Evolutionary conservation across 1,284 basidiomycete species (phyloP).

Genomic region (Athelia psychrophila): DNA sequence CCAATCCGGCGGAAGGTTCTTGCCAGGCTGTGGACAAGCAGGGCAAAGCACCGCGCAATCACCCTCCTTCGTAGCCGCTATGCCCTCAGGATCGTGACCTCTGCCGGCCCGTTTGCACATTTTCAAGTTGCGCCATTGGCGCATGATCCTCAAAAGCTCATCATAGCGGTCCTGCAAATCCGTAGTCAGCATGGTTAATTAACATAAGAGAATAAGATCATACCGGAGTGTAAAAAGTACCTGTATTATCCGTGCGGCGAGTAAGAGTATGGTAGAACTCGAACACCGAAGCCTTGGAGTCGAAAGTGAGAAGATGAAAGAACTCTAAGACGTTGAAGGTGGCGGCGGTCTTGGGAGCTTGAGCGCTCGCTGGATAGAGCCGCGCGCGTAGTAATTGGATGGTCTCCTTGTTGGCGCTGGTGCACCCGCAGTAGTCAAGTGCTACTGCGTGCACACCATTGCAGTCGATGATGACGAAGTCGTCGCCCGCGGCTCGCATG

Average conservation of each 20-base stretch:
- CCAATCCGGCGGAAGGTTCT: conserved; percentile 29
- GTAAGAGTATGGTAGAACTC: neutral
- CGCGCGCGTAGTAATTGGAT: neutral
- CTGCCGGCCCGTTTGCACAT: conserved; percentile 27
- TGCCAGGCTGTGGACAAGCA: conserved; percentile 29
- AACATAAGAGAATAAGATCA: neutral
- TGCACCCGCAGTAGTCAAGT: neutral
- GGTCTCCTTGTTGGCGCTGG: neutral
- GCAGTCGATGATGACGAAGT: neutral
- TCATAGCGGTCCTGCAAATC: conserved; percentile 22
- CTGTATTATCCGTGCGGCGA: neutral
- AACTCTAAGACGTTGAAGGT: neutral
- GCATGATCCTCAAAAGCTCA: conserved; percentile 21
- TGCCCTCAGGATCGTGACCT: conserved; percentile 21
- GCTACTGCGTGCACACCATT: neutral
- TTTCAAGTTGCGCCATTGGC: conserved; percentile 27
- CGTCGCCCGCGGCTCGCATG: neutral
- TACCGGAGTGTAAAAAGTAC: neutral
- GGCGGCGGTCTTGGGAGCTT: neutral
- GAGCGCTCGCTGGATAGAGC: neutral
- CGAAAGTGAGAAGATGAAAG: neutral
- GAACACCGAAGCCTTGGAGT: neutral
- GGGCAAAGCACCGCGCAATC: conserved; percentile 29
- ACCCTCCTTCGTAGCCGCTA: conserved; percentile 19
- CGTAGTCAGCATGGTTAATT: neutral